Conservation (phyloP, 768 basidiomycete genomes). For the Tulasnella sp. region DNA sequence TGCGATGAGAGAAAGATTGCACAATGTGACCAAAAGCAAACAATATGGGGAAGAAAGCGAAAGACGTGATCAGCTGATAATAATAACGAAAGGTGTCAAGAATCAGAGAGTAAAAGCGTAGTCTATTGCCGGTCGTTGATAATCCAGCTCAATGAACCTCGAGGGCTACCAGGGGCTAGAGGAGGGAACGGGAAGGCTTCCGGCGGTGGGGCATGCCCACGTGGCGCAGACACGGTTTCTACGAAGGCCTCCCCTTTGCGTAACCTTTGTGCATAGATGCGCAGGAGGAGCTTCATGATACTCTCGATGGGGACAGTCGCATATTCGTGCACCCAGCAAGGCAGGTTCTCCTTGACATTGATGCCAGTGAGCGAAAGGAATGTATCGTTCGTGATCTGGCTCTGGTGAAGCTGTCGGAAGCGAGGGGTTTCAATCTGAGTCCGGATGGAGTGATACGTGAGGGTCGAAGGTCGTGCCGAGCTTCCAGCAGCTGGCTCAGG, state of each 20-base stretch:
- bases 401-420: slow-evolving; percentile 76
- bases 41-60: too few species aligned
- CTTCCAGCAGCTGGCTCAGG: slow-evolving; percentile 12
- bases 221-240: too few species aligned
- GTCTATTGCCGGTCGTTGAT: too few species aligned
- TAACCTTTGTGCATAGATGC: slow-evolving; percentile 36
- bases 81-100: too few species aligned
- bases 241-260: background rate
- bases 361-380: slow-evolving; percentile 85
- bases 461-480: background rate
- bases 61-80: too few species aligned
- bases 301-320: slow-evolving; percentile 72
- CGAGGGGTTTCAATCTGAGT: slow-evolving; percentile 44
- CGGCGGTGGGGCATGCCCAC: too few species aligned
- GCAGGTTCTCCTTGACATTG: slow-evolving; percentile 70
- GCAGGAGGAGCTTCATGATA: slow-evolving; percentile 68
- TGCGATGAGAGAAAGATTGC: too few species aligned
- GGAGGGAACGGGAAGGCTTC: too few species aligned
- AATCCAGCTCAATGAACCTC: too few species aligned
- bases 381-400: slow-evolving; percentile 64
- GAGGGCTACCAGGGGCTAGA: too few species aligned
- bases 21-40: too few species aligned
- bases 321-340: slow-evolving; percentile 78
- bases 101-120: too few species aligned
- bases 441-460: slow-evolving; percentile 17